Evolutionary conservation across 148 eudicot species (phyloP), one percentile per base, ranked within the genome.

Genomic region (Dianthus caryophyllus): DNA sequence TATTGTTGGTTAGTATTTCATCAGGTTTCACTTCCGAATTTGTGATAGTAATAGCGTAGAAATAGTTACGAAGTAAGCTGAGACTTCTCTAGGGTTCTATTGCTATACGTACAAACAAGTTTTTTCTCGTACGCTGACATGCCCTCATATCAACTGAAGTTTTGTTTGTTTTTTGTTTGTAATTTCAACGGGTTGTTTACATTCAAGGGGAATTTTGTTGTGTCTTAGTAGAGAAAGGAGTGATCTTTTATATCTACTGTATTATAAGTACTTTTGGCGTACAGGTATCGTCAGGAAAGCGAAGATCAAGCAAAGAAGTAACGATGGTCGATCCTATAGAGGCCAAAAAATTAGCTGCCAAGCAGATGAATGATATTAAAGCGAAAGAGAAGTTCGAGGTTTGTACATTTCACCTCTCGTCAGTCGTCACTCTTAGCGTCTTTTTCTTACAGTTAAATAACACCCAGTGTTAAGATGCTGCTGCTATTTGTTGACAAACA

Each of bases 271-370:
- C 41, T 51, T 69, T 66, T 46, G 44, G 9, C 22, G 15, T 65
- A 30, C 75, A 94, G 97, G 84, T 66, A 18, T 78, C 92, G 49
- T 73, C 86, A 4, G 79, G 66, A 21, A 84, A 68, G 65, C 78
- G 75, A 49, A 70, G 68, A 38, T 63, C 76, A 49, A 67, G 30
- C 31, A 89, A 81, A 72, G 88, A 79, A 71, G 87, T 94, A 43
- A 71, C 71, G 14, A 86, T 94, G 99, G 97, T 94, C 55, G 97
- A 94, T 79, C 97, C 97, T 12, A 26, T 86, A 76, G 99, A 94
- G 78, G 99, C 99, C 69, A 94, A 94, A 78, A 80, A 85, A 73
- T 73, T 94, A 80, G 99, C 99, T 56, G 87, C 87, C 49, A 86
- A 82, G 71, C 88, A 94, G 83, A 86, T 90, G 96, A 85, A 67